These are phyloP conservation scores for Aspergillus glaucus DNA, from an alignment of 2,329 filamentous ascomycete species.

Conservation along the genomic window DNA sequence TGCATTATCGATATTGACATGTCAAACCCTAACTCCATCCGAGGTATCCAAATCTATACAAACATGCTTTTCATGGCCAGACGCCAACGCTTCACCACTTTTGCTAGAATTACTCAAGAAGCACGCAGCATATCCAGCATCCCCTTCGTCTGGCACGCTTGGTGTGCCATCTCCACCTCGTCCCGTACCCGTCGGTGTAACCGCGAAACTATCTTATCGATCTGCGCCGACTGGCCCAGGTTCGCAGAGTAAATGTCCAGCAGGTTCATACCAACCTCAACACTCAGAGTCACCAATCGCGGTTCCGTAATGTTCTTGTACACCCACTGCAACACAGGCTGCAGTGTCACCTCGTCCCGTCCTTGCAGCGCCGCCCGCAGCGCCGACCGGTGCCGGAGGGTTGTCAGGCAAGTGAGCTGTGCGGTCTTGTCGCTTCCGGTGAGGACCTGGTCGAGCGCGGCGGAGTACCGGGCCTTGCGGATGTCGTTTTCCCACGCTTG, in stretches of 20 bases:
- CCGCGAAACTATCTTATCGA: slow-evolving; percentile 63
- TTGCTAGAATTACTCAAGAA: slow-evolving; percentile 7
- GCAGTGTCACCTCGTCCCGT: slow-evolving; percentile 72
- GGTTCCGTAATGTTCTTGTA: slow-evolving; percentile 75
- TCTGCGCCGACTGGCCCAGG: slow-evolving; percentile 63
- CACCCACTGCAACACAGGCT: slow-evolving; percentile 79
- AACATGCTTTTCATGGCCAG: slow-evolving; percentile 11
- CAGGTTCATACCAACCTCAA: slow-evolving; percentile 74
- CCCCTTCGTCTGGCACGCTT: slow-evolving; percentile 72
- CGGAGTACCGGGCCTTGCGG: slow-evolving; percentile 67
- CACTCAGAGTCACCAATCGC: slow-evolving; percentile 70
- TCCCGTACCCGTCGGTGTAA: slow-evolving; percentile 65
- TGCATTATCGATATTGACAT: background rate
- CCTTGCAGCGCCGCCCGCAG: slow-evolving; percentile 72
- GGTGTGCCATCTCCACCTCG: slow-evolving; percentile 77
- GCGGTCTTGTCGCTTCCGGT: slow-evolving; percentile 53
- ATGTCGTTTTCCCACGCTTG: slow-evolving; percentile 75
- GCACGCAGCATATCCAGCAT: slow-evolving; percentile 73
- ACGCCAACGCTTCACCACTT: slow-evolving; percentile 12
- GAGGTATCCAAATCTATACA: slow-evolving; percentile 11
- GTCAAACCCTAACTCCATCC: slow-evolving; percentile 13
- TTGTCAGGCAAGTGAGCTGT: slow-evolving; percentile 71
- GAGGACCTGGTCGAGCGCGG: slow-evolving; percentile 74
- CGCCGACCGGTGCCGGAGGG: slow-evolving; percentile 80
- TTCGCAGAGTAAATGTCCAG: slow-evolving; percentile 84